These are phyloP conservation scores for Camellia sinensis DNA, from an alignment of 148 eudicot genomes.

Conservation along the genomic window DNA sequence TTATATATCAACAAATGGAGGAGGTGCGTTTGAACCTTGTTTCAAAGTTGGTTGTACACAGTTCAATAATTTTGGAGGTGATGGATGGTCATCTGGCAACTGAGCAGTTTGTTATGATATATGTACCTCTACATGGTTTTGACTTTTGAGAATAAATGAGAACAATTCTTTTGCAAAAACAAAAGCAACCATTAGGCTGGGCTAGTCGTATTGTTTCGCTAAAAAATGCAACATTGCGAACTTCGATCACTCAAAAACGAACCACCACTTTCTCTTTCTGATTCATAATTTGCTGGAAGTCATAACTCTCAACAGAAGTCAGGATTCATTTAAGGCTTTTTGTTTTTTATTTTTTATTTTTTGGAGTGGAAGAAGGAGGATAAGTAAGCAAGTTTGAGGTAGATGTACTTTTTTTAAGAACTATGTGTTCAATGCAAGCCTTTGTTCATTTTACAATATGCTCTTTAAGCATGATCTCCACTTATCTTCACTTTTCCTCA, in stretches of 20 bases:
- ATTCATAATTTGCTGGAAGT: neutral
- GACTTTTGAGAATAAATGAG: neutral
- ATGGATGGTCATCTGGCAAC: neutral
- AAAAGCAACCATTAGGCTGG: neutral
- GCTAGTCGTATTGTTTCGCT: too few species aligned
- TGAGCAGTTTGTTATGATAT: neutral
- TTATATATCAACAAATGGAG: too few species aligned
- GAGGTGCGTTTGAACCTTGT: neutral
- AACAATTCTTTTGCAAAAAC: neutral
- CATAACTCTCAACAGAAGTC: neutral
- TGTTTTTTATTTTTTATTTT: too few species aligned
- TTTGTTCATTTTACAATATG: neutral
- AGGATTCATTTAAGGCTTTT: neutral
- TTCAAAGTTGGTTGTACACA: neutral
- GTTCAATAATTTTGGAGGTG: neutral
- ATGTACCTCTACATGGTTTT: neutral
- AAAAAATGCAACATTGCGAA: too few species aligned
- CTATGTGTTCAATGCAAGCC: too few species aligned
- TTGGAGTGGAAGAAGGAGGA: too few species aligned
- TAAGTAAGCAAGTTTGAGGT: neutral
- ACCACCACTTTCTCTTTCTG: neutral
- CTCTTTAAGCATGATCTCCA: neutral
- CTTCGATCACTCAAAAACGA: too few species aligned
- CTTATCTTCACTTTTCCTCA: neutral
- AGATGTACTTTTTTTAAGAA: neutral